A percentile compares a stretch with the other conserved stretches of the same genome.
These are phyloP conservation scores for Colletotrichum aenigma DNA, from an alignment of 2,329 filamentous ascomycete genomes.

Conservation along the genomic window DNA sequence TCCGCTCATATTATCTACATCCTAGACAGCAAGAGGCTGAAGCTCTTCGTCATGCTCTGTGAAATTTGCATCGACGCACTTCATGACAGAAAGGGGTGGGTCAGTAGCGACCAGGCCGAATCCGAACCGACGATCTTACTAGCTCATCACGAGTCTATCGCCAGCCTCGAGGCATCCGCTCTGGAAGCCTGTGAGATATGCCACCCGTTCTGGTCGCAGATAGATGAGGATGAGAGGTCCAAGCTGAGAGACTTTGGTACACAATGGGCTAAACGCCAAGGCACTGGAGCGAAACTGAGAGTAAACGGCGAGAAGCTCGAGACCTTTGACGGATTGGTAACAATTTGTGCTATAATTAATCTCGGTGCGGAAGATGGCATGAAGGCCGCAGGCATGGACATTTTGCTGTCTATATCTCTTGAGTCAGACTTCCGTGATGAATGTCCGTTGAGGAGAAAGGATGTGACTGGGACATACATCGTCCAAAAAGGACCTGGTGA, in stretches of 20 bases:
- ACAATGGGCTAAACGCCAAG: background rate
- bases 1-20: too few species aligned
- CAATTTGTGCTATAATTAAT: background rate
- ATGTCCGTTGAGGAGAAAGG: background rate
- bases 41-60: background rate
- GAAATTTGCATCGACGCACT: background rate
- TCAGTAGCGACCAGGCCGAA: background rate
- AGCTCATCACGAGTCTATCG: background rate
- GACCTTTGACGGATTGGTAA: background rate
- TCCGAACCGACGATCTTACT: background rate
- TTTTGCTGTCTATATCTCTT: background rate
- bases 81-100: background rate
- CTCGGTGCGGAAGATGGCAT: background rate
- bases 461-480: background rate
- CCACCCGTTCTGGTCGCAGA: background rate
- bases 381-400: background rate
- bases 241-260: background rate
- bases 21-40: too few species aligned
- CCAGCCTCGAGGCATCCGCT: background rate
- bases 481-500: background rate
- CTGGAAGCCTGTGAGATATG: background rate
- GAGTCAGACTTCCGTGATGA: background rate
- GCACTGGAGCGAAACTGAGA: fast-evolving
- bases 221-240: background rate
- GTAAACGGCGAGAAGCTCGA: background rate